Evolutionary conservation across 2,329 filamentous ascomycete species (phyloP), one percentile per base, ranked within the genome.

Genomic region (Hypoxylon sp.): DNA sequence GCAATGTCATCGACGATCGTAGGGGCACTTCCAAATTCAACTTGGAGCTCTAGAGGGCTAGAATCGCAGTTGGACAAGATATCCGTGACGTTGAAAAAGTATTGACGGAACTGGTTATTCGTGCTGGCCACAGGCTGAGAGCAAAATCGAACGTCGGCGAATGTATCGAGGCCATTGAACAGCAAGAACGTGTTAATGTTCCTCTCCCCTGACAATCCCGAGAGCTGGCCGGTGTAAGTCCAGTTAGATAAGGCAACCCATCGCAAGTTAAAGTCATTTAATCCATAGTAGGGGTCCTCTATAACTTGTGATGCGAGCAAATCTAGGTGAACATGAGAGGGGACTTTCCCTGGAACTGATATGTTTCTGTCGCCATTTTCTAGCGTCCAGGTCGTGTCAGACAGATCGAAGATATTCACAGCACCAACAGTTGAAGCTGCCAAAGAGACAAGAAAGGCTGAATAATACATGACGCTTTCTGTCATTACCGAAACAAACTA

Each of bases 151-250:
- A 91, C 83, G 8, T 84, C 84, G 5, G 87, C 81, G 71, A 89
- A 90, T 0, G 88, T 90, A 69, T 91, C 88, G 1, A 90, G 80
- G 6, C 88, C 88, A 62, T 90, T 84, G 78, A 90, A 90, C 0
- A 89, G 79, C 1, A 90, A 82, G 81, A 84, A 90, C 2, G 84
- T 88, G 6, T 78, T 78, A 10, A 35, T 5, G 4, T 73, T 80
- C 1, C 75, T 76, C 35, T 82, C 78, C 2, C 71, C 76, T 3
- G 66, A 69, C 78, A 88, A 71, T 20, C 77, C 80, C 7, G 76
- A 48, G 2, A 90, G 77, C 0, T 79, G 79, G n/a, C 83, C 84
- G 0, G 82, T 85, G 73, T 90, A 91, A 0, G 86, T 90, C 88
- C 89, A 91, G 73, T 90, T 88, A 13, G 80, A 79, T 72, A 82